phyloP scores from a whole-genome alignment of 331 rosid species.

The Rhamnella rubrinervis region DNA sequence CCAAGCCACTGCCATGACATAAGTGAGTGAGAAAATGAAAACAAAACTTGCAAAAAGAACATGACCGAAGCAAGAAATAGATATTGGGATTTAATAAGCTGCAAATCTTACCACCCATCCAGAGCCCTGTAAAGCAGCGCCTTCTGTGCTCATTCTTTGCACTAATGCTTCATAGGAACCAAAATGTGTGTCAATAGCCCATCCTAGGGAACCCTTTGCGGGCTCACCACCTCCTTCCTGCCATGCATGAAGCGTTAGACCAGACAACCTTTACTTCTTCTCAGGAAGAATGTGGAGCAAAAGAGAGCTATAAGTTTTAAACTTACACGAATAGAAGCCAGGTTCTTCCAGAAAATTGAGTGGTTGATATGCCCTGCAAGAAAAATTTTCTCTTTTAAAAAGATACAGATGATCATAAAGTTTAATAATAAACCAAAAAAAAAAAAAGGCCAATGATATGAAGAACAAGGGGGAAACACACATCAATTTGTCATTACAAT shows the following conservation, averaged over 20 bases:
- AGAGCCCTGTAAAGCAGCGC: constrained; percentile 94
- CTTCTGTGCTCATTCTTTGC: constrained; percentile 72
- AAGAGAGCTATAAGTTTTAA: constrained; percentile 7
- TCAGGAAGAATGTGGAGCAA: background rate
- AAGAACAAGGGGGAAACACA: too few species aligned
- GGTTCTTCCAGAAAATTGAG: constrained; percentile 95
- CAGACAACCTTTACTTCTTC: constrained; percentile 1
- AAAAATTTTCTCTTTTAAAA: background rate
- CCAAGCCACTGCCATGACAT: constrained; percentile 86
- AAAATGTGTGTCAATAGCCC: constrained; percentile 82
- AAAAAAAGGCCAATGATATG: too few species aligned
- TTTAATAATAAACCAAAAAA: background rate
- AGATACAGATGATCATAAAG: too few species aligned
- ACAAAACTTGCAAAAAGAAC: background rate
- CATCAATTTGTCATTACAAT: too few species aligned
- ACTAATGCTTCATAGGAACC: constrained; percentile 69
- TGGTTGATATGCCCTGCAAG: constrained; percentile 88
- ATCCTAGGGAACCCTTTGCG: constrained; percentile 68
- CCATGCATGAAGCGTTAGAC: constrained; percentile 15
- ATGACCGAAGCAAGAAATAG: constrained; percentile 10
- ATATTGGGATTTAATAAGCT: constrained; percentile 15
- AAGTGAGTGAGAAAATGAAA: background rate
- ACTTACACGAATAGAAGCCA: constrained; percentile 70
- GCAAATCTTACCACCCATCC: constrained; percentile 96
- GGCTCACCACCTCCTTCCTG: constrained; percentile 99